phyloP scores from a whole-genome alignment of 495 filamentous ascomycete genomes.

The Trichoderma orchidacearum region DNA sequence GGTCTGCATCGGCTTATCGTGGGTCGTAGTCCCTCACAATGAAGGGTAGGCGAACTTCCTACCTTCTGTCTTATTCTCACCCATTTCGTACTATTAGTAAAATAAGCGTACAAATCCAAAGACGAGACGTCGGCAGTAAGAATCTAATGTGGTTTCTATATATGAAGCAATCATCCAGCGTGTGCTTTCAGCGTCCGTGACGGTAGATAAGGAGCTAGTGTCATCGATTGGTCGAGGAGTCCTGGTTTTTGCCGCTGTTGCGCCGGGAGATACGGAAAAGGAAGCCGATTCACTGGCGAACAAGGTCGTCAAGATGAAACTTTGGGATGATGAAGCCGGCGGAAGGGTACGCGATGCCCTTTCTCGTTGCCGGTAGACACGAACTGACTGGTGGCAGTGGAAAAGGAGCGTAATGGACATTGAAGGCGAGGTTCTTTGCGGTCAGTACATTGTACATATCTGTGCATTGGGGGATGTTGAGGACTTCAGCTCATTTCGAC shows the following conservation, averaged over 20 bases:
- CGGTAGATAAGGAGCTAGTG: constrained; percentile 80
- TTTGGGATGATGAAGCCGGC: constrained; percentile 74
- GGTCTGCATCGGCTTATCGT: neutral
- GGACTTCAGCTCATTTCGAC: no score
- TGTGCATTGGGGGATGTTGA: no score
- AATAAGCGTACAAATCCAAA: neutral
- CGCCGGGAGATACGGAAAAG: constrained; percentile 78
- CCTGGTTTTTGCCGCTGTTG: constrained; percentile 82
- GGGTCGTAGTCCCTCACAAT: no score
- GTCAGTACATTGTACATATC: constrained; percentile 41
- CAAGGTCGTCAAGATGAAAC: constrained; percentile 76
- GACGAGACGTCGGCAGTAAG: neutral
- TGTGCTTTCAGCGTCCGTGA: constrained; percentile 95
- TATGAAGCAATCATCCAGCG: constrained; percentile 77
- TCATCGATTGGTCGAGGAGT: constrained; percentile 84
- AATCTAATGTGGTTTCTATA: neutral
- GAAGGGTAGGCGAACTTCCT: neutral
- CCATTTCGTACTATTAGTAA: neutral
- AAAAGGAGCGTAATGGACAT: constrained; percentile 80
- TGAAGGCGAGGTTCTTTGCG: constrained; percentile 78
- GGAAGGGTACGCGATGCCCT: constrained; percentile 29
- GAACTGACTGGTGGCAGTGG: constrained; percentile 43
- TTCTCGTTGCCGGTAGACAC: neutral
- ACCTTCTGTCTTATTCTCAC: neutral
- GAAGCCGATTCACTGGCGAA: constrained; percentile 72